Evolutionary conservation across 805 yeast genomes (phyloP).

Genomic region (Metschnikowia corniflorae): DNA sequence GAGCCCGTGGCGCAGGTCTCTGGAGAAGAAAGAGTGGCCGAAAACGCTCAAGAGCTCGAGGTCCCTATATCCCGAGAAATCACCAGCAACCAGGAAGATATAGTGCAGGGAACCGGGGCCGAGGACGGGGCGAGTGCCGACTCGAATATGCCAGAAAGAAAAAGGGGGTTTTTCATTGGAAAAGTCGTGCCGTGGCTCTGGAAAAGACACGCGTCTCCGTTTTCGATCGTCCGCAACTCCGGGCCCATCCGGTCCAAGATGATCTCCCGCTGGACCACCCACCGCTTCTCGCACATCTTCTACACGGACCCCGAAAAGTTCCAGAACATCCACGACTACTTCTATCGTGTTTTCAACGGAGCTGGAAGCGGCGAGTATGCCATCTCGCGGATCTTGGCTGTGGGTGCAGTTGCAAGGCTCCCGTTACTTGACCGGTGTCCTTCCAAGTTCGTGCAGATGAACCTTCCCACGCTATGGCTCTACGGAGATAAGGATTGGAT

Average conservation of each 20-base stretch:
- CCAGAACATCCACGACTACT: conserved; percentile 50
- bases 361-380: conserved; percentile 66
- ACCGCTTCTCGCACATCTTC: conserved; percentile 41
- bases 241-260: conserved; percentile 56
- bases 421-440: conserved; percentile 56
- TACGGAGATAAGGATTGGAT: conserved; percentile 74
- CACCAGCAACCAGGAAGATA: conserved; percentile 26
- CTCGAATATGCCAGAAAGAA: no score
- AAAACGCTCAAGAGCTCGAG: conserved; percentile 17
- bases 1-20: conserved; percentile 14
- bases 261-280: conserved; percentile 52
- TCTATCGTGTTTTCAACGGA: conserved; percentile 49
- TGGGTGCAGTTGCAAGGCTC: conserved; percentile 54
- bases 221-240: conserved; percentile 43
- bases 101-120: conserved; percentile 19
- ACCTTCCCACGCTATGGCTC: conserved; percentile 52
- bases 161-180: background rate
- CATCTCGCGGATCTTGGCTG: conserved; percentile 54
- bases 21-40: conserved; percentile 8
- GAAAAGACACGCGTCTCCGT: conserved; percentile 54
- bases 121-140: no score
- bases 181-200: conserved; percentile 37
- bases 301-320: conserved; percentile 28
- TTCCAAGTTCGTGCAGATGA: conserved; percentile 35
- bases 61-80: conserved; percentile 17